phyloP scores from a whole-genome alignment of 805 yeast species.

The Schwanniomyces yamadae region DNA sequence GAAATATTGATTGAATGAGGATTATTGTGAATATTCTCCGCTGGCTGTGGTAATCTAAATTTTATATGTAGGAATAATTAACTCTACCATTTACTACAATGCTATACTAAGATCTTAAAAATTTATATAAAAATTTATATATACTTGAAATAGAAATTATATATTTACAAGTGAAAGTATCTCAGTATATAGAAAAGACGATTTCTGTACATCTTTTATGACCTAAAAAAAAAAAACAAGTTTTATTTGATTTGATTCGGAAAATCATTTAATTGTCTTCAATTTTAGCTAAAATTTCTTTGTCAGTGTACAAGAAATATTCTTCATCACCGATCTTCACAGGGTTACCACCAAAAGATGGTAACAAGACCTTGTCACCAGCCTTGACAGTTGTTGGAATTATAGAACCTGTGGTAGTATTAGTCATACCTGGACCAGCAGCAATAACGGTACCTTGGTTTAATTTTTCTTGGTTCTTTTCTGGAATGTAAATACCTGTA shows the following conservation, averaged over 20 bases:
- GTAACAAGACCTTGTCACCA: constrained; percentile 94
- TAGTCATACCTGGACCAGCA: constrained; percentile 89
- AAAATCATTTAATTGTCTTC: constrained; percentile 35
- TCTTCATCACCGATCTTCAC: constrained; percentile 86
- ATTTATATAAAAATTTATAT: no score
- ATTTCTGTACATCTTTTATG: not conserved
- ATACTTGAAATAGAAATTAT: no score
- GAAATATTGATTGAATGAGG: no score
- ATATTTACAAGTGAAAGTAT: no score
- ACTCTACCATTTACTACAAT: no score
- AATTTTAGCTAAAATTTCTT: constrained; percentile 93
- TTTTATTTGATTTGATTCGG: no score
- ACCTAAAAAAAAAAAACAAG: not conserved
- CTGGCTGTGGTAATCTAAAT: no score
- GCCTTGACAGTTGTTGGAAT: constrained; percentile 73
- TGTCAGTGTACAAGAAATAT: constrained; percentile 82
- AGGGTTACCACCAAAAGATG: constrained; percentile 89
- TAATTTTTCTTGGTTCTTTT: constrained; percentile 91
- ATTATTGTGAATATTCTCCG: no score
- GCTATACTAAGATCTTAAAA: no score
- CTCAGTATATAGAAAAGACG: not conserved
- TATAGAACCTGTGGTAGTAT: constrained; percentile 66
- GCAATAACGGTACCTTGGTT: constrained; percentile 91
- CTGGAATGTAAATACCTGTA: constrained; percentile 91
- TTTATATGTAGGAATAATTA: no score